Percentiles rank a stretch among this genome's conserved stretches.
Conservation (phyloP, 164 flowering plant genomes). For the Piper betle region DNA sequence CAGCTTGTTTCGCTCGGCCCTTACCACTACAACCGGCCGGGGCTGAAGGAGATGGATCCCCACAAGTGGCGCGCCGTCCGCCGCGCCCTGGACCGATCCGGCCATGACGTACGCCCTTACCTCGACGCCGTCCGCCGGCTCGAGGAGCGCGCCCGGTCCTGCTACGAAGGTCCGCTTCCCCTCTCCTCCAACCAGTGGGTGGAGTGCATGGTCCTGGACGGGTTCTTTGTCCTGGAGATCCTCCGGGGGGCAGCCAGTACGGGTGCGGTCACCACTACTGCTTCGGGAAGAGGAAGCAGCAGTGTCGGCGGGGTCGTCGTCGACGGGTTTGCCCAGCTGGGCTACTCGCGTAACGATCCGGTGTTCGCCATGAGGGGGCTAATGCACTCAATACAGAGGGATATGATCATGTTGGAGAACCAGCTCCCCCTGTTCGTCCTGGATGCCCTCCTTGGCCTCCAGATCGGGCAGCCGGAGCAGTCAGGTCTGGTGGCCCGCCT, state of each 20-base stretch:
- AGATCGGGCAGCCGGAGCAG: constrained; percentile 28
- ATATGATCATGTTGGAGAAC: constrained; percentile 72
- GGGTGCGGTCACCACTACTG: neutral
- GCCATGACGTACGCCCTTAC: constrained; percentile 31
- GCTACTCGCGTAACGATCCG: constrained; percentile 54
- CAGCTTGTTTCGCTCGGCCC: constrained; percentile 65
- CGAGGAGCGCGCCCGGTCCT: constrained; percentile 46
- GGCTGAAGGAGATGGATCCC: constrained; percentile 45
- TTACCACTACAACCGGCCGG: constrained; percentile 40
- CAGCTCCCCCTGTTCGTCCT: constrained; percentile 57
- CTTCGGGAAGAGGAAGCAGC: too few species aligned
- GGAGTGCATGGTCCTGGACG: constrained; percentile 62
- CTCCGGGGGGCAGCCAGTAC: constrained; percentile 30
- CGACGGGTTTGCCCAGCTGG: constrained; percentile 41
- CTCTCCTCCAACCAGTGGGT: constrained; percentile 40
- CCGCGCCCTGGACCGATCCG: constrained; percentile 31
- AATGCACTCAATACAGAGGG: constrained; percentile 61
- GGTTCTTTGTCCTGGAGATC: constrained; percentile 52
- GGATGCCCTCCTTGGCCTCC: constrained; percentile 38
- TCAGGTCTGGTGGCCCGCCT: constrained; percentile 34
- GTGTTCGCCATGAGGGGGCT: constrained; percentile 57
- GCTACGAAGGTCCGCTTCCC: constrained; percentile 39
- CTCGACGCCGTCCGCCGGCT: constrained; percentile 31
- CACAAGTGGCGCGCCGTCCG: constrained; percentile 53
- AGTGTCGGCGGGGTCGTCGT: neutral